Base-by-base conservation (phyloP, 768 basidiomycete genomes). In the Pholiota microspora region DNA sequence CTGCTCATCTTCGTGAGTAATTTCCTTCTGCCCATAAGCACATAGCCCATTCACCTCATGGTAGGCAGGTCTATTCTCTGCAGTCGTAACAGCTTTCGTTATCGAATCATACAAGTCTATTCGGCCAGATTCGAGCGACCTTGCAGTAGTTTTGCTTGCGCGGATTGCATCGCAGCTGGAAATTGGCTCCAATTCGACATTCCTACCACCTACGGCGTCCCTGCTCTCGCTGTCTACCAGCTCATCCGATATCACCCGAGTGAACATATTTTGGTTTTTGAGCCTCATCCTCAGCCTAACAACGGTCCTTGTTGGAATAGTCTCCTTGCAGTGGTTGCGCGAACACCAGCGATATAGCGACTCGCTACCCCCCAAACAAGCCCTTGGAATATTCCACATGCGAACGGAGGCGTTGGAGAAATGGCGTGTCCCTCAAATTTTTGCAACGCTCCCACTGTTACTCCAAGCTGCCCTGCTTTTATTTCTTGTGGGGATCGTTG, bases 51-150 rank as follows among this genome's bases (percentile, higher is more conserved):
- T 34, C 16, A 7, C 16, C 13, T 29, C 23, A 16, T 23, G 16
- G 7, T 34, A 67, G 65, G 62, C 63, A 48, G 64, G 64, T 42
- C 60, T 67, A n/a, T 67, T 64, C 52, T 67, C 63, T 13, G 61
- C 63, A 3, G 59, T 64, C 13, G 55, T 61, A 2, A 64, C 65
- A 1, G 62, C 55, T 7, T 65, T 65, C 51, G 52, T 55, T 1
- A 44, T 65, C 18, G 53, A 65, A 40, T 56, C 62, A n/a, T 64
- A 61, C 51, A 53, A 57, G 44, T 18, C 27, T 13, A 53, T 66
- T 12, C 48, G 59, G 21, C 49, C 49, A 10, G 61, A 64, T 53
- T 49, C 61, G 9, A 32, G 49, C 23, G 58, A 49, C 7, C 44
- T 51, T 2, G 57, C 57, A 1, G 47, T 58, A 7, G 28, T 52